Base-by-base conservation (phyloP, 2,329 filamentous ascomycete species). In the Parastagonospora nodorum region DNA sequence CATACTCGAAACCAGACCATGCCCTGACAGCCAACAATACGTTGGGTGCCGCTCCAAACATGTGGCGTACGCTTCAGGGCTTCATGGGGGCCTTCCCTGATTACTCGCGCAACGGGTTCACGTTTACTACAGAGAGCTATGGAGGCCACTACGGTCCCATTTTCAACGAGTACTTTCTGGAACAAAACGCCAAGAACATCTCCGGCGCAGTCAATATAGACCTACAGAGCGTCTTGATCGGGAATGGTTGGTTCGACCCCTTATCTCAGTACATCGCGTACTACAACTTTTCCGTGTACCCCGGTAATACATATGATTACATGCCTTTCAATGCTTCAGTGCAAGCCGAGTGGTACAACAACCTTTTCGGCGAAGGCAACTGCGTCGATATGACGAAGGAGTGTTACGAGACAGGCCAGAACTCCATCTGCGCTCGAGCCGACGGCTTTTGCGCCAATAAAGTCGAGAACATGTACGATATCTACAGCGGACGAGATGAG, bases 11-110 rank as follows among this genome's bases (percentile, higher is more conserved):
- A 47, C 75, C 79, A 0, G 78, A 84, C 51, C 61, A 76, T 8
- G 77, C 75, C 1, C 60, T 82, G 40, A 83, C 80, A 1, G 78
- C 81, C 8, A 82, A 84, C 59, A 75, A 75, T 8, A 85, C 82
- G 1, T 58, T 72, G 12, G 73, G 68, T 46, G 82, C 83, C 2
- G 83, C 83, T 3, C 82, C 82, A 1, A 81, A 80, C 47, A 83
- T 86, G 73, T 86, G 82, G 81, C 82, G 80, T 67, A 83, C 81
- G 0, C 63, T 86, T 24, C 84, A 86, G 61, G 83, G 82, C 1
- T 86, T 87, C 68, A 83, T 85, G 78, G 83, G 83, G 2, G 83
- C 78, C 0, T 86, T 86, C 63, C 83, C 73, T 1, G 53, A 74
- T 30, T 75, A 75, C 53, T 64, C 71, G 0, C 71, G 78, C 15